Conservation (phyloP, 495 filamentous ascomycete genomes). For the Aspergillus bertholletiae region DNA sequence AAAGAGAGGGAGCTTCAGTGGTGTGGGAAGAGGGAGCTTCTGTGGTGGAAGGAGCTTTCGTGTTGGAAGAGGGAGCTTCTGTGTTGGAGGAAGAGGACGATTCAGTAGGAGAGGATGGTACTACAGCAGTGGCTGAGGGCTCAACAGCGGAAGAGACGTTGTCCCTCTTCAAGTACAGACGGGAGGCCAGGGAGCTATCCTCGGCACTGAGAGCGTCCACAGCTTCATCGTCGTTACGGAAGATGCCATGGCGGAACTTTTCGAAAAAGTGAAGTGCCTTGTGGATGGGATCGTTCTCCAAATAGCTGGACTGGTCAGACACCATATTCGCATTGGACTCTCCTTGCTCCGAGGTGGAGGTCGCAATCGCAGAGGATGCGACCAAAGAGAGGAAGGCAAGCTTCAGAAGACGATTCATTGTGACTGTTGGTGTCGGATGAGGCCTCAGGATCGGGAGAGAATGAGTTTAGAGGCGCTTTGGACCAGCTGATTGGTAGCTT, state of each 20-base stretch:
- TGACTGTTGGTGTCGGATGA: background rate
- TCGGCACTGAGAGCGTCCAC: conserved; percentile 46
- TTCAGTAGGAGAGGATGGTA: background rate
- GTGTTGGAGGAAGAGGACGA: conserved; percentile 39
- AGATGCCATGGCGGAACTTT: conserved; percentile 52
- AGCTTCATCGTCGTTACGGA: conserved; percentile 41
- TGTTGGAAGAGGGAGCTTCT: conserved; percentile 26
- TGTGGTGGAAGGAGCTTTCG: conserved; percentile 35
- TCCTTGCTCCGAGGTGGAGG: conserved; percentile 11
- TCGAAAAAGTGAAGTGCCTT: conserved; percentile 46
- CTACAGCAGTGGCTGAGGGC: conserved; percentile 8
- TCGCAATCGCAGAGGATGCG: conserved; percentile 24
- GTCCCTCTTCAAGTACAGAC: conserved; percentile 42
- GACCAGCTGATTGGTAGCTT: background rate
- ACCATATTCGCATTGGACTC: conserved; percentile 1
- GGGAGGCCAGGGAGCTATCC: conserved; percentile 39
- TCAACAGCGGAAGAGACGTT: conserved; percentile 25
- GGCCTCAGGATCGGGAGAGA: no score
- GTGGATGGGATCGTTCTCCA: conserved; percentile 35
- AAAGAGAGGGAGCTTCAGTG: conserved; percentile 9
- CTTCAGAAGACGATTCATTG: conserved; percentile 19
- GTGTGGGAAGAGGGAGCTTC: conserved; percentile 39
- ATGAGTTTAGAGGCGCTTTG: no score
- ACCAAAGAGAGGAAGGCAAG: conserved; percentile 24
- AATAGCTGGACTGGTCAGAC: conserved; percentile 11